phyloP scores from a whole-genome alignment of 345 rosid genomes.

The Linum tenue region DNA sequence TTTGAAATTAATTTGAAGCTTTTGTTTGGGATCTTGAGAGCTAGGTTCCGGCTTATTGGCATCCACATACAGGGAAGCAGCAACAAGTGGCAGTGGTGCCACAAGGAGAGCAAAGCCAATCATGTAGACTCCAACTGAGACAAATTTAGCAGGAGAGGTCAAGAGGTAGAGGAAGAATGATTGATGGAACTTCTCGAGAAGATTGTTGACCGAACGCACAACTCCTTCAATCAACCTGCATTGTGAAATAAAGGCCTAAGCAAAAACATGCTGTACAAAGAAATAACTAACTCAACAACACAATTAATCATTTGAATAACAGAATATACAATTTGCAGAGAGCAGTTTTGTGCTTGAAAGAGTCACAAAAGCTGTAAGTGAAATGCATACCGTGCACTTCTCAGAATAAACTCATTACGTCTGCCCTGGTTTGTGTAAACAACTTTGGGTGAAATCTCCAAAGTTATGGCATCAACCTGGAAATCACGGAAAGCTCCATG shows the following conservation, averaged over 20 bases:
- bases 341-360: background rate
- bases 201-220: constrained; percentile 79
- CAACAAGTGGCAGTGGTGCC: constrained; percentile 80
- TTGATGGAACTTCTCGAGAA: constrained; percentile 96
- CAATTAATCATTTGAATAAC: background rate
- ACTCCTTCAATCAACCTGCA: constrained; percentile 94
- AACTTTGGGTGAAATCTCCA: constrained; percentile 63
- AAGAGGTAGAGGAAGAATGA: constrained; percentile 82
- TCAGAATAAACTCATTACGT: constrained; percentile 57
- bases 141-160: constrained; percentile 77
- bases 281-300: background rate
- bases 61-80: constrained; percentile 71
- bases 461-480: constrained; percentile 90
- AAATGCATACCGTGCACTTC: constrained; percentile 61
- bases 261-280: background rate
- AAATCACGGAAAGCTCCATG: constrained; percentile 96
- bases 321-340: background rate
- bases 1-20: constrained; percentile 22
- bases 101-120: constrained; percentile 82
- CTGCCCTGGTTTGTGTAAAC: constrained; percentile 34
- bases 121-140: constrained; percentile 96
- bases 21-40: constrained; percentile 17
- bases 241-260: constrained; percentile 8
- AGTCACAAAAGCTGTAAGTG: constrained; percentile 1
- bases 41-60: constrained; percentile 30